These are phyloP conservation scores for Nothophaeocryptopus gaeumannii DNA, from an alignment of 2,329 filamentous ascomycete genomes.

Conservation along the genomic window DNA sequence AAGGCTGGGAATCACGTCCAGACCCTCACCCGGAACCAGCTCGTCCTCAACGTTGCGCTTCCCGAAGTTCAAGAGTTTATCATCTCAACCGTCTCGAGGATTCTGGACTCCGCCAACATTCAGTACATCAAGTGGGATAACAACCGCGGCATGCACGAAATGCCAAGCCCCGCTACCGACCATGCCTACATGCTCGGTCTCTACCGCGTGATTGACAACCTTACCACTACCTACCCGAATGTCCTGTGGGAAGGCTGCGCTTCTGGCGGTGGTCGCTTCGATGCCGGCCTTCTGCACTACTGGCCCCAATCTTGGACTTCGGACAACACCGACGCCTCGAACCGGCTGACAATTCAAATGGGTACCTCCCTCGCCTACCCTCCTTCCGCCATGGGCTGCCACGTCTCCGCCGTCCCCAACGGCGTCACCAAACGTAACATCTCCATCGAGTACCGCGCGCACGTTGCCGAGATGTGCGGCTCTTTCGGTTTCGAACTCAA, in stretches of 20 bases:
- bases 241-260: slow-evolving; percentile 66
- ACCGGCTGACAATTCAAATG: slow-evolving; percentile 61
- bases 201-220: slow-evolving; percentile 59
- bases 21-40: slow-evolving; percentile 56
- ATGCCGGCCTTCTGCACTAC: slow-evolving; percentile 61
- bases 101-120: slow-evolving; percentile 55
- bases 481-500: slow-evolving; percentile 65
- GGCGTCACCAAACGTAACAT: slow-evolving; percentile 55
- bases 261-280: slow-evolving; percentile 63
- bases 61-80: slow-evolving; percentile 63
- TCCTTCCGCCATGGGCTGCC: slow-evolving; percentile 62
- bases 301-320: slow-evolving; percentile 66
- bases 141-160: slow-evolving; percentile 63
- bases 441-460: slow-evolving; percentile 59
- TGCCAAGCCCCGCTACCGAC: slow-evolving; percentile 51
- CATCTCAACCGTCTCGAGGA: slow-evolving; percentile 53
- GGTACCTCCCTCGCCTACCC: slow-evolving; percentile 64
- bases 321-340: slow-evolving; percentile 62
- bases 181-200: slow-evolving; percentile 63
- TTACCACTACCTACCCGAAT: slow-evolving; percentile 59
- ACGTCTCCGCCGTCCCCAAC: slow-evolving; percentile 61
- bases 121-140: slow-evolving; percentile 68
- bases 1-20: slow-evolving; percentile 57
- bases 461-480: slow-evolving; percentile 67
- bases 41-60: slow-evolving; percentile 61